Evolutionary conservation across 164 flowering plant genomes (phyloP), one percentile per base, ranked within the genome.

Genomic region (Vitis riparia): DNA sequence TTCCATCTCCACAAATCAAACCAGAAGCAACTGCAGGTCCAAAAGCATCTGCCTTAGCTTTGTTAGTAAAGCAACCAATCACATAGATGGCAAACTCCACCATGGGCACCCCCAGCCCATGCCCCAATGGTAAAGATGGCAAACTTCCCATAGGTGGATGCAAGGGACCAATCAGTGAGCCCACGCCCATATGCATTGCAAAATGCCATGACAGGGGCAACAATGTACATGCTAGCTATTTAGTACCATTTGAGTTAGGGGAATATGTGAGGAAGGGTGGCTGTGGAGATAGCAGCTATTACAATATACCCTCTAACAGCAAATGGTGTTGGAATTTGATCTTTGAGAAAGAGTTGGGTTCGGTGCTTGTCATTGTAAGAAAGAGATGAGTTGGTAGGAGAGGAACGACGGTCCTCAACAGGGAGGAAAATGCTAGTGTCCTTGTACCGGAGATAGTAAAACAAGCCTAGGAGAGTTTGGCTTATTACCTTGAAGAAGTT

Each of bases 151-250:
- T 80, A 84, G 11, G 80, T 82, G 53, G 85, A 78, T 8, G 85
- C 84, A 16, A 84, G 67, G 56, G 85, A 80, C 86, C 86, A 86
- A 62, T 86, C 89, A 0, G 86, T 84, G 68, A 86, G 84, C 1
- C 89, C 89, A 49, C 80, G 68, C 1, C 89, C 87, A 73, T 84
- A 86, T 7, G 86, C 85, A 65, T 84, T 86, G 59, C 89, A 86
- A 63, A 86, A 86, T 12, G 86, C 87, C 15, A 83, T 60, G 17
- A 47, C n/a, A 4, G 87, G 89, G 0, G 87, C 87, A 11, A 81
- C 58, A 23, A 79, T 47, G 68, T 84, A 80, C 13, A 80, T 74
- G 13, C 76, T 77, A 65, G 80, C 10, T 9, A 80, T 74, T 67
- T 78, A 71, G 68, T 86, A 86, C 89, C 87, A 84, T 55, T 75